phyloP scores from a whole-genome alignment of 495 filamentous ascomycete species.

The Aspergillus bridgeri region DNA sequence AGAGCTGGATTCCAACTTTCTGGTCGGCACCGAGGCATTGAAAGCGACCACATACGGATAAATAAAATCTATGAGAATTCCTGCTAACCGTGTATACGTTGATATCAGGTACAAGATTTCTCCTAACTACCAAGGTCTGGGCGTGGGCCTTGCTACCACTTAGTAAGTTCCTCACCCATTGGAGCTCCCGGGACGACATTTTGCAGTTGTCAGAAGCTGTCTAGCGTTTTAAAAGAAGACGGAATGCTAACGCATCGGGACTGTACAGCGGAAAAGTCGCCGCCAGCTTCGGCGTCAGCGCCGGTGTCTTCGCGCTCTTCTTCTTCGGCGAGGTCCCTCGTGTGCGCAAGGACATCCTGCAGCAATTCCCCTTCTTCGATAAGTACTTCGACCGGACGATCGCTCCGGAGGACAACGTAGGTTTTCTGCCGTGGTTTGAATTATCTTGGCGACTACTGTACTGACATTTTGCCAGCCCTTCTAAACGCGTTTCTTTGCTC shows the following conservation, averaged over 20 bases:
- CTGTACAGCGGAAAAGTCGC: constrained; percentile 49
- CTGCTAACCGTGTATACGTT: constrained; percentile 5
- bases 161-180: constrained; percentile 42
- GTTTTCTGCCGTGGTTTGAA: constrained; percentile 10
- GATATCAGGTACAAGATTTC: constrained; percentile 48
- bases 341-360: constrained; percentile 62
- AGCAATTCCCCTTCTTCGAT: constrained; percentile 60
- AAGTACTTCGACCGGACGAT: constrained; percentile 55
- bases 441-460: neutral
- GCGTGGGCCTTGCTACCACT: constrained; percentile 36
- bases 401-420: constrained; percentile 62
- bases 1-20: neutral
- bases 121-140: constrained; percentile 51
- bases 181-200: neutral
- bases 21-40: neutral
- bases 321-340: constrained; percentile 69
- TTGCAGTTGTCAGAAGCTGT: neutral
- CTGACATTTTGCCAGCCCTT: constrained; percentile 38
- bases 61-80: neutral
- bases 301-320: constrained; percentile 62
- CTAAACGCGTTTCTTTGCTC: constrained; percentile 28
- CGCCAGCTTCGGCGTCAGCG: constrained; percentile 56
- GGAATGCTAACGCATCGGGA: constrained; percentile 12
- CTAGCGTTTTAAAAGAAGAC: neutral
- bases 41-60: neutral